These are phyloP conservation scores for Incumbomyces lentus DNA, from an alignment of 2,329 filamentous ascomycete genomes.

Conservation along the genomic window DNA sequence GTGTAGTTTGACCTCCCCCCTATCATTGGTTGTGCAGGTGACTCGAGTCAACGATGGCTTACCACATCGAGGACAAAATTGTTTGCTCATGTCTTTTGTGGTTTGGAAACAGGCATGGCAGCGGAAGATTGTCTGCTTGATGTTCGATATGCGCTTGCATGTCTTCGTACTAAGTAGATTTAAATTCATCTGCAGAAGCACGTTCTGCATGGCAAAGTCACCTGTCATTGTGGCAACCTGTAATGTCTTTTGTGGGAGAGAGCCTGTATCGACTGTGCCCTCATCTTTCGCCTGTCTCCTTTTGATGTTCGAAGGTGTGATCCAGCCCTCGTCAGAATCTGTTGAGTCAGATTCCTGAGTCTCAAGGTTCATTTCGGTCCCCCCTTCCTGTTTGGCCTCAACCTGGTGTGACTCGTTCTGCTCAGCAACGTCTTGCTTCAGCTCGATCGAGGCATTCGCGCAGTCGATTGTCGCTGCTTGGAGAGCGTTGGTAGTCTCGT, in stretches of 20 bases:
- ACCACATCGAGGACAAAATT: conserved; percentile 88
- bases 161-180: conserved; percentile 67
- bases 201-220: conserved; percentile 97
- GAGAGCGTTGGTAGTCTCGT: neutral
- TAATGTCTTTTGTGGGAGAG: conserved; percentile 53
- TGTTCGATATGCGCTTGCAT: conserved; percentile 67
- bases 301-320: conserved; percentile 85
- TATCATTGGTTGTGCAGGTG: conserved; percentile 70
- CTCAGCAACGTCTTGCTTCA: neutral
- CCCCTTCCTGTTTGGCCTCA: conserved; percentile 17
- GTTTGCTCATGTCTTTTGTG: conserved; percentile 71
- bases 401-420: neutral
- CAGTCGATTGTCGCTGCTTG: neutral
- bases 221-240: conserved; percentile 87
- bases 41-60: conserved; percentile 77
- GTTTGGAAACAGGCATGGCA: conserved; percentile 90
- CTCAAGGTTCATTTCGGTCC: conserved; percentile 20
- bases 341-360: conserved; percentile 23
- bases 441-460: neutral
- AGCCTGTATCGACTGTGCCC: conserved; percentile 35
- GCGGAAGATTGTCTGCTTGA: conserved; percentile 81
- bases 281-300: conserved; percentile 65
- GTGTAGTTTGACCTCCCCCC: conserved; percentile 73
- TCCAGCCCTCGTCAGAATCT: conserved; percentile 64
- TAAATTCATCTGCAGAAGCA: conserved; percentile 86